phyloP scores from a whole-genome alignment of 805 yeast genomes.

The Wickerhamomyces chaumierensis region DNA sequence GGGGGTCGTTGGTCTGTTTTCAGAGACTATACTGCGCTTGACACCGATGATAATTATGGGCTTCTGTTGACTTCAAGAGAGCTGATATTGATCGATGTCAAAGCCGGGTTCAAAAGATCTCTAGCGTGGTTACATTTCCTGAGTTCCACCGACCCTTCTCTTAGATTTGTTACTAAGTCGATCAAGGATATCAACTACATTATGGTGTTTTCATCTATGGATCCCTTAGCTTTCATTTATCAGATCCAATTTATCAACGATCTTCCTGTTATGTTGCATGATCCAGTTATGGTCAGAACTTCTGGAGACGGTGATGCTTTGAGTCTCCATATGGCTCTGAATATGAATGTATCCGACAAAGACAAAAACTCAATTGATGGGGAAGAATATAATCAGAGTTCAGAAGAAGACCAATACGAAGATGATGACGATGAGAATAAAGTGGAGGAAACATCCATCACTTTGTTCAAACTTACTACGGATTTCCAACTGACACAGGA shows the following conservation, averaged over 20 bases:
- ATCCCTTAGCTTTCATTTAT: conserved; percentile 22
- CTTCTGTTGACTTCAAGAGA: conserved; percentile 60
- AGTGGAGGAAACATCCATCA: conserved; percentile 2
- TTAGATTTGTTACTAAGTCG: conserved; percentile 26
- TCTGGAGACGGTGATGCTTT: background rate
- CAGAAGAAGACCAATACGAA: background rate
- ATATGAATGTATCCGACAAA: conserved; percentile 3
- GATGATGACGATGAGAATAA: conserved; percentile 1
- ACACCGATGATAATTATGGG: conserved; percentile 22
- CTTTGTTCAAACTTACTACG: conserved; percentile 5
- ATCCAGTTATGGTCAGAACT: conserved; percentile 20
- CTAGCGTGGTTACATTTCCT: conserved; percentile 69
- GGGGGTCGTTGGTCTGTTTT: conserved; percentile 21
- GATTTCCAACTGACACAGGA: conserved; percentile 1
- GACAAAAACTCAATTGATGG: too few species aligned
- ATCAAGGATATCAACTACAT: conserved; percentile 13
- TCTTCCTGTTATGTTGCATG: conserved; percentile 26
- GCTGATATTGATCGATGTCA: conserved; percentile 37
- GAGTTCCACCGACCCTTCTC: conserved; percentile 41
- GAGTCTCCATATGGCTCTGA: background rate
- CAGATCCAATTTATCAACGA: conserved; percentile 24
- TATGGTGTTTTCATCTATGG: conserved; percentile 19
- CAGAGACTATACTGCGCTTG: conserved; percentile 28
- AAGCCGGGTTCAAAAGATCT: conserved; percentile 28
- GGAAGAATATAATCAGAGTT: too few species aligned